These are phyloP conservation scores for Rhododendron ferrugineum DNA, from an alignment of 148 eudicot genomes.

Conservation along the genomic window DNA sequence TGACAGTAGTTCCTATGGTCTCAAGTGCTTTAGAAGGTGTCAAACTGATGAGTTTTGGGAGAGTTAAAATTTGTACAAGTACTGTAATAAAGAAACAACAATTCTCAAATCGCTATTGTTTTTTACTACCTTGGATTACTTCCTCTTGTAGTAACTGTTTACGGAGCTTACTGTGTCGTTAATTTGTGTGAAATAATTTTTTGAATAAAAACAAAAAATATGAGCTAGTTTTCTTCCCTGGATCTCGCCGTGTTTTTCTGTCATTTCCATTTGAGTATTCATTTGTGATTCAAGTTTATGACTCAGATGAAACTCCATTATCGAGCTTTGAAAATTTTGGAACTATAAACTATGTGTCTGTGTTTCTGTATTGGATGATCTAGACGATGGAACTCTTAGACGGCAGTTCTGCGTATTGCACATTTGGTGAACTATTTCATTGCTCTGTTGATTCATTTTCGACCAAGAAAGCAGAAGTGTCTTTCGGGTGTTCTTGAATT, in stretches of 20 bases:
- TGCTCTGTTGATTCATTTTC: not conserved
- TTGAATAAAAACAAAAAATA: no score
- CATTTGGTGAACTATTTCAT: not conserved
- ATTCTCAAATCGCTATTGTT: not conserved
- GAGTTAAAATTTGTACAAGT: not conserved
- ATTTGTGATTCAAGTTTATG: not conserved
- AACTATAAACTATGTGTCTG: not conserved
- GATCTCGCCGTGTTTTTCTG: not conserved
- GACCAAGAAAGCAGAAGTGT: not conserved
- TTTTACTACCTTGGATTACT: not conserved
- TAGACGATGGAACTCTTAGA: not conserved
- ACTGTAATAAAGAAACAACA: slow-evolving; percentile 7
- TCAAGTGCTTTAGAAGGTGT: slow-evolving; percentile 2
- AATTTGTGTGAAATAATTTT: not conserved
- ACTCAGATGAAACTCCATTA: not conserved
- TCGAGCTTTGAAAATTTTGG: not conserved
- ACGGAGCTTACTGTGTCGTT: not conserved
- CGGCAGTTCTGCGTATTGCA: not conserved
- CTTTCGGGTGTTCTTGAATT: not conserved
- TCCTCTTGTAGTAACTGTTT: not conserved
- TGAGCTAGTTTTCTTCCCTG: not conserved
- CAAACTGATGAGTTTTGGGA: not conserved
- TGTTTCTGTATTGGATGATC: not conserved
- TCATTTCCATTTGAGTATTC: not conserved
- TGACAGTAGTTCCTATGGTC: not conserved